Evolutionary conservation across 2,329 filamentous ascomycete species (phyloP).

Genomic region (Plenodomus biglobosus): DNA sequence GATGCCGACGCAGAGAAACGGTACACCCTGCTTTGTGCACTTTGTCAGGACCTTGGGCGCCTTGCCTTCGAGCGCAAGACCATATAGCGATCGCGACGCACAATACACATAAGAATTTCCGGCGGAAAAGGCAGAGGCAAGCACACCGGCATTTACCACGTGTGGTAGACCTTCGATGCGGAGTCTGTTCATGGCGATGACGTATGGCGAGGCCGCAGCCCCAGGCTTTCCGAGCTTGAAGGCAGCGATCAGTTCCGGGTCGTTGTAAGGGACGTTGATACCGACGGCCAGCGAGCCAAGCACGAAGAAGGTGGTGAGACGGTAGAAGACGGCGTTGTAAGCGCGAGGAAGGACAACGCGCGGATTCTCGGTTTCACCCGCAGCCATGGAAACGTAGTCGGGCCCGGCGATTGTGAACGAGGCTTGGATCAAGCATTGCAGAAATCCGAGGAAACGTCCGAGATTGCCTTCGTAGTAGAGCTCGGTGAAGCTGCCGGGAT

Average conservation of each 20-base stretch:
- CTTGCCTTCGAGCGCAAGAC: conserved; percentile 57
- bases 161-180: conserved; percentile 58
- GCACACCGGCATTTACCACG: conserved; percentile 60
- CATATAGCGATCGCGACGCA: conserved; percentile 57
- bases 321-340: conserved; percentile 78
- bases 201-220: conserved; percentile 67
- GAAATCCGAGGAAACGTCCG: conserved; percentile 74
- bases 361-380: conserved; percentile 52
- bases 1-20: conserved; percentile 69
- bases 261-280: conserved; percentile 70
- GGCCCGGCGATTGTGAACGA: conserved; percentile 52
- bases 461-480: conserved; percentile 65
- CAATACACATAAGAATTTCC: conserved; percentile 60
- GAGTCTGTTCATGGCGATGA: conserved; percentile 61
- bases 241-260: conserved; percentile 61
- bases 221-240: conserved; percentile 62
- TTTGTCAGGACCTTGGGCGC: conserved; percentile 59
- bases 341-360: conserved; percentile 65
- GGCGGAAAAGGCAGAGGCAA: conserved; percentile 59
- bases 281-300: conserved; percentile 71
- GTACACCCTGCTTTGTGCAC: conserved; percentile 65
- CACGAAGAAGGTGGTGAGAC: conserved; percentile 73
- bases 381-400: conserved; percentile 54
- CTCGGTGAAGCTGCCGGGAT: conserved; percentile 69
- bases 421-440: conserved; percentile 70